phyloP scores from a whole-genome alignment of 2,329 filamentous ascomycete genomes.

The Aureobasidium sp. region DNA sequence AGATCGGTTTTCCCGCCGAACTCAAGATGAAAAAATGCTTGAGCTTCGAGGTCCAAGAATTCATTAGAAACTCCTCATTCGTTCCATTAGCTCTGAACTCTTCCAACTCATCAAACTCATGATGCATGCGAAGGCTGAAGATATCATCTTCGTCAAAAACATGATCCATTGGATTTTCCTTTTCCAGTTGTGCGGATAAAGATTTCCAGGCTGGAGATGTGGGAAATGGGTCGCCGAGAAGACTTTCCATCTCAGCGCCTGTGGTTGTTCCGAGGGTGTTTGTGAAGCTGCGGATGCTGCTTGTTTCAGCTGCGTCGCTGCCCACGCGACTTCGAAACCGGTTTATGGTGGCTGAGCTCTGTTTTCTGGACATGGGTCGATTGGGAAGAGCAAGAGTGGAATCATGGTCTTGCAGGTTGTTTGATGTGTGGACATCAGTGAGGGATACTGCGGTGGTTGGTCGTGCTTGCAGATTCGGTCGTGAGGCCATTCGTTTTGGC shows the following conservation, averaged over 20 bases:
- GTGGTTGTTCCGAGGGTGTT: slow-evolving; percentile 47
- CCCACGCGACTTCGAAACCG: slow-evolving; percentile 37
- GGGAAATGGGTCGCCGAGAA: slow-evolving; percentile 62
- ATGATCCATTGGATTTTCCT: slow-evolving; percentile 30
- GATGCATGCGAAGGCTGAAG: slow-evolving; percentile 57
- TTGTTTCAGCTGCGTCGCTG: slow-evolving; percentile 53
- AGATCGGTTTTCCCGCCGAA: slow-evolving; percentile 93
- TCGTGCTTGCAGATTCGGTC: slow-evolving; percentile 46
- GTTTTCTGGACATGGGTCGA: slow-evolving; percentile 29
- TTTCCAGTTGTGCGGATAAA: slow-evolving; percentile 52
- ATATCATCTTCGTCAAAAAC: slow-evolving; percentile 44
- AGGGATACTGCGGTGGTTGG: slow-evolving; percentile 80
- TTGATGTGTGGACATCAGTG: slow-evolving; percentile 63
- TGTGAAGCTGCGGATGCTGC: slow-evolving; percentile 58
- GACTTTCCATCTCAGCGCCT: slow-evolving; percentile 67
- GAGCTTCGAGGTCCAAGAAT: slow-evolving; percentile 79
- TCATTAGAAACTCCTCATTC: slow-evolving; percentile 51
- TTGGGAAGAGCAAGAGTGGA: slow-evolving; percentile 21
- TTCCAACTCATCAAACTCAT: slow-evolving; percentile 70
- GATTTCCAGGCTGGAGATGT: slow-evolving; percentile 59
- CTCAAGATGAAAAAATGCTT: slow-evolving; percentile 98
- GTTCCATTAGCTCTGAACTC: slow-evolving; percentile 44
- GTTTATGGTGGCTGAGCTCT: slow-evolving; percentile 30
- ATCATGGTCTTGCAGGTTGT: slow-evolving; percentile 55
- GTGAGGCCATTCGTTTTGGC: slow-evolving; percentile 23